A percentile compares a stretch with the other conserved stretches of the same genome.
These are phyloP conservation scores for Phenoliferia sp. DNA, from an alignment of 1,284 basidiomycete species.

Conservation along the genomic window DNA sequence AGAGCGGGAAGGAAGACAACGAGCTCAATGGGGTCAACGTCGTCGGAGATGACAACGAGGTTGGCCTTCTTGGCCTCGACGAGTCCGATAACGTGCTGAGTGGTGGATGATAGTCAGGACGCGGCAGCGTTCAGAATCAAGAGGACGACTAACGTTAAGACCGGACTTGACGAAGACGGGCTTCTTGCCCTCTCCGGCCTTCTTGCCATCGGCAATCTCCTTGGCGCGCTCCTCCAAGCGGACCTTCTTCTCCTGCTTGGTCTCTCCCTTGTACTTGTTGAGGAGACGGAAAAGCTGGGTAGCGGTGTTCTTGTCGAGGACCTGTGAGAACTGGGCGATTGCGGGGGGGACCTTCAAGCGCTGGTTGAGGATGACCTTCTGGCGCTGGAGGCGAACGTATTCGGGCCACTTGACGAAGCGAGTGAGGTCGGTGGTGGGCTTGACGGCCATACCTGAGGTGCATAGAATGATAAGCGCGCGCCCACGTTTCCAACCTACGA, in stretches of 20 bases:
- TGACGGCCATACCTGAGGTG: slow-evolving; percentile 80
- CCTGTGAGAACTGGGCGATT: slow-evolving; percentile 96
- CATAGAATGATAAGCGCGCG: background rate
- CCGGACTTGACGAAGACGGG: slow-evolving; percentile 95
- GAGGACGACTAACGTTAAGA: slow-evolving; percentile 64
- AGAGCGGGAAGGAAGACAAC: slow-evolving; percentile 96
- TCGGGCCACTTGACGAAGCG: slow-evolving; percentile 99
- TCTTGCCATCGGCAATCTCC: slow-evolving; percentile 71
- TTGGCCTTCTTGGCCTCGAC: slow-evolving; percentile 58
- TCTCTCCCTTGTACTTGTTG: slow-evolving; percentile 92
- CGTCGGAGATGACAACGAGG: slow-evolving; percentile 94
- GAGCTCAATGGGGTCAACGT: slow-evolving; percentile 98
- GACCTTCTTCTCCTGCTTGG: slow-evolving; percentile 95
- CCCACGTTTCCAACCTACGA: background rate
- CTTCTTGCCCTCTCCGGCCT: slow-evolving; percentile 50
- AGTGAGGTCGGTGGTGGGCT: slow-evolving; percentile 83
- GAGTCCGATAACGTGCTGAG: slow-evolving; percentile 34
- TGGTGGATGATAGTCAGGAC: background rate
- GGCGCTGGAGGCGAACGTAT: slow-evolving; percentile 96
- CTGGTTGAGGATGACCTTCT: slow-evolving; percentile 98
- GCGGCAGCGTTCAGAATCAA: background rate
- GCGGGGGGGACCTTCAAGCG: slow-evolving; percentile 98
- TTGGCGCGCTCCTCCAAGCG: slow-evolving; percentile 75
- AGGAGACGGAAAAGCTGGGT: slow-evolving; percentile 96
- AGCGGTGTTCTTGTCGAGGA: slow-evolving; percentile 98